Percentiles rank a stretch among this genome's conserved stretches.
Conservation (phyloP, 139 green algal species). For the Chlamydomonas urium region DNA sequence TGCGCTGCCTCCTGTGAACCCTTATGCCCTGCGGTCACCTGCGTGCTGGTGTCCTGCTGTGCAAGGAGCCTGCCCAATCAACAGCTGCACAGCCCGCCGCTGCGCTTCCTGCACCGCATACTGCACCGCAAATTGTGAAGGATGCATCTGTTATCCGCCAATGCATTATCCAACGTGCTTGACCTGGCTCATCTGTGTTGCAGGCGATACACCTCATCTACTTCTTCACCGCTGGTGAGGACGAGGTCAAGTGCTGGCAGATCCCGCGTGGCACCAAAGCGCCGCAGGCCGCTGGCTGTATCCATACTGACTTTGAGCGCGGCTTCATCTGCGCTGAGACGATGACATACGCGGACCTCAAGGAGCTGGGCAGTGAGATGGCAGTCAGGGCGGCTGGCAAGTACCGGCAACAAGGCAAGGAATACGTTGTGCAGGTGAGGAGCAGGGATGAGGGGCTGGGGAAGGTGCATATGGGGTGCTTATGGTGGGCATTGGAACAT, state of each 20-base stretch:
- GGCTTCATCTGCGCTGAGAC: conserved; percentile 98
- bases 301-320: conserved; percentile 98
- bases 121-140: too few relatives aligned
- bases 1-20: too few relatives aligned
- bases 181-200: too few relatives aligned
- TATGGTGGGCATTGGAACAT: too few relatives aligned
- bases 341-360: conserved; percentile 70
- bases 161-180: too few relatives aligned
- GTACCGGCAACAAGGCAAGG: conserved; percentile 96
- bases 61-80: too few relatives aligned
- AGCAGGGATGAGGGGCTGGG: neutral
- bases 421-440: conserved; percentile 75
- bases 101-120: too few relatives aligned
- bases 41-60: too few relatives aligned
- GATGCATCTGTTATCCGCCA: too few relatives aligned
- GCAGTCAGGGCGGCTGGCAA: conserved; percentile 93
- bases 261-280: conserved; percentile 84
- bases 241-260: conserved; percentile 96
- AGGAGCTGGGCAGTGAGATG: conserved; percentile 73
- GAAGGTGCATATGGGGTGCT: neutral
- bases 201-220: conserved; percentile 93
- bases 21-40: too few relatives aligned
- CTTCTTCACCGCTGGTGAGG: conserved; percentile 96
- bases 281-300: conserved; percentile 90
- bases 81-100: too few relatives aligned